Evolutionary conservation across 495 filamentous ascomycete genomes (phyloP), one percentile per base, ranked within the genome.

Genomic region (Aspergillus taichungensis): DNA sequence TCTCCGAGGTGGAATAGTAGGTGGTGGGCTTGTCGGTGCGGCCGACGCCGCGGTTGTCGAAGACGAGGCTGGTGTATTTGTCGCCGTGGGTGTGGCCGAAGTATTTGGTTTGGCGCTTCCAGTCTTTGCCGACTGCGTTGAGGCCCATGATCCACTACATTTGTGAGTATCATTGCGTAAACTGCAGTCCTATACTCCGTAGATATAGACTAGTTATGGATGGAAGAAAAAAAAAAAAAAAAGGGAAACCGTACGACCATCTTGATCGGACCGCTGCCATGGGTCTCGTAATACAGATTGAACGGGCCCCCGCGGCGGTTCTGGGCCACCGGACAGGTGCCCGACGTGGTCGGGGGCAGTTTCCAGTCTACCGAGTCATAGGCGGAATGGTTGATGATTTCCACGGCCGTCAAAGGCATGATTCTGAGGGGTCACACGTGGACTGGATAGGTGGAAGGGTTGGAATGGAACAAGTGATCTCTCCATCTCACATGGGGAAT

Each of bases 11-110:
- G 33, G 57, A 57, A 31, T 57, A 57, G 39, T 47, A 53, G 59
- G 76, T 62, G 34, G 73, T 46, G 2, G 88, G 88, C 61, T 85
- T 89, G 61, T 84, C 83, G 35, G 80, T 84, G 49, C 75, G 73
- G 50, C 87, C 87, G 53, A 91, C 82, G 39, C 87, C 87, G 55
- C 55, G 53, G 49, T 61, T 92, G 66, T 94, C 88, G 55, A 86
- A 74, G 42, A 91, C 63, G 13, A 94, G 72, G 47, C 73, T 77
- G 1, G 82, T 79, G 66, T 88, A 91, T 43, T 76, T 67, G 44
- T 73, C 64, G 34, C 69, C 74, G 40, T 77, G 67, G 18, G 51
- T 62, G 66, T 92, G 86, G 34, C 82, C 84, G 51, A 89, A 87
- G 60, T 86, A 65, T 44, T 83, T 73, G 8, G 78, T 86, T 53